A percentile compares a stretch with the other conserved stretches of the same genome.
phyloP scores from a whole-genome alignment of 2,329 filamentous ascomycete species.

The Aspergillus fumigatus region DNA sequence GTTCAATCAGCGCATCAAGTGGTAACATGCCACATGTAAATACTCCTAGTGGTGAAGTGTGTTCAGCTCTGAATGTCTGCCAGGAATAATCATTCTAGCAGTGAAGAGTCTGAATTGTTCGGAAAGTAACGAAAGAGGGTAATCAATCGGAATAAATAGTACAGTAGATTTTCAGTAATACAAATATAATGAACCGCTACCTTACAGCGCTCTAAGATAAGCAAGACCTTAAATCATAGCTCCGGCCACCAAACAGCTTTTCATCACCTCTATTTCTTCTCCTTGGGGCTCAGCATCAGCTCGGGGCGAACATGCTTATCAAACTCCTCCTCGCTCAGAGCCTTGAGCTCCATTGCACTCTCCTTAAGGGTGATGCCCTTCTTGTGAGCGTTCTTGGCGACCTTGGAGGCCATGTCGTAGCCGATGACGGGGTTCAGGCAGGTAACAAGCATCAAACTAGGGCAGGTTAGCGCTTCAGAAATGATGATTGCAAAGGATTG shows the following conservation, averaged over 20 bases:
- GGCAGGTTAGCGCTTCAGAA: slow-evolving; percentile 16
- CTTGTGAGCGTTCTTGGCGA: slow-evolving; percentile 98
- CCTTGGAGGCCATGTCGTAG: slow-evolving; percentile 95
- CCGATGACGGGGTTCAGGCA: slow-evolving; percentile 97
- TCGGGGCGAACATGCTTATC: slow-evolving; percentile 86
- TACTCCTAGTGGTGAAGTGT: background rate
- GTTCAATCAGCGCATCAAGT: no score
- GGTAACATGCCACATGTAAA: background rate
- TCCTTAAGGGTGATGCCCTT: slow-evolving; percentile 92
- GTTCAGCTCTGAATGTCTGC: background rate
- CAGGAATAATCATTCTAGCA: background rate
- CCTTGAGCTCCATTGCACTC: slow-evolving; percentile 88
- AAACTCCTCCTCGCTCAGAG: slow-evolving; percentile 83
- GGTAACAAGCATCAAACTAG: slow-evolving; percentile 92
- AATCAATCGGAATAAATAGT: slow-evolving; percentile 7
- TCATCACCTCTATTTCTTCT: slow-evolving; percentile 50
- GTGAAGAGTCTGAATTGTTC: background rate
- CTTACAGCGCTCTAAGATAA: slow-evolving; percentile 5
- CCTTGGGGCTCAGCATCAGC: slow-evolving; percentile 85
- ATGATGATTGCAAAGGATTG: background rate
- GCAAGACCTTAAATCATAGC: slow-evolving; percentile 2
- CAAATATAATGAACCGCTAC: slow-evolving; percentile 11
- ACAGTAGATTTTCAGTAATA: slow-evolving; percentile 15
- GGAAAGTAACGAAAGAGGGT: background rate
- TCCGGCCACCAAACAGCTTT: background rate